Evolutionary conservation across 164 flowering plant genomes (phyloP), one percentile per base, ranked within the genome.

Genomic region (Aristolochia fimbriata): DNA sequence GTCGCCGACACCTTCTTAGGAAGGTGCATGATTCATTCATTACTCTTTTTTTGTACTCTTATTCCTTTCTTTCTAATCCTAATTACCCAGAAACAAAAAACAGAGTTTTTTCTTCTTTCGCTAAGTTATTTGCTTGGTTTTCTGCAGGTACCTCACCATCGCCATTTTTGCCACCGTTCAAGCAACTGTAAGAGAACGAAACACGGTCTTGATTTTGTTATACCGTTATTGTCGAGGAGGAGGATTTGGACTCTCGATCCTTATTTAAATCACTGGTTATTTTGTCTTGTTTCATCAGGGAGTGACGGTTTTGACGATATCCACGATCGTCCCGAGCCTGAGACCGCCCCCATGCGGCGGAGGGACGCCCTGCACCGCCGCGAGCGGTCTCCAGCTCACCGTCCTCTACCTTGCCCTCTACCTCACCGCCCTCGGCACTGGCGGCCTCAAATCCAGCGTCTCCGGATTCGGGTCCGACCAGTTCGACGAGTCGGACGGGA

Each of bases 401-500:
- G 76, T 88, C 13, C 91, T 93, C 14, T 85, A 77, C 66, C 20
- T 77, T 5, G 97, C 97, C 0, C 80, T 93, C 15, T 90, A 93
- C 76, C 74, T 91, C 8, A 85, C 87, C 0, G 97, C 99, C 6
- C 80, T 93, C 0, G 99, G 99, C 16, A 93, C 97, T 3, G 99
- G 97, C 2, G 97, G 99, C 5, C 74, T 90, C 6, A 93, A 93
- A 61, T 87, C 98, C 13, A 90, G 96, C 60, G 96, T 93, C 0
- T 88, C 97, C 0, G 99, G 97, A 0, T 84, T 90, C 59, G 99
- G 97, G 4, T 83, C 99, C 0, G 99, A 93, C 74, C 99, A 93
- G 58, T 93, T 93, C 62, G 93, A 90, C 53, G 99, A 93, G 0
- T 59, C 77, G 6, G 76, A 80, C 65, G 58, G 63, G 23, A 50